These are phyloP conservation scores for Xerocomus spinulosus DNA, from an alignment of 768 basidiomycete species.

Conservation along the genomic window DNA sequence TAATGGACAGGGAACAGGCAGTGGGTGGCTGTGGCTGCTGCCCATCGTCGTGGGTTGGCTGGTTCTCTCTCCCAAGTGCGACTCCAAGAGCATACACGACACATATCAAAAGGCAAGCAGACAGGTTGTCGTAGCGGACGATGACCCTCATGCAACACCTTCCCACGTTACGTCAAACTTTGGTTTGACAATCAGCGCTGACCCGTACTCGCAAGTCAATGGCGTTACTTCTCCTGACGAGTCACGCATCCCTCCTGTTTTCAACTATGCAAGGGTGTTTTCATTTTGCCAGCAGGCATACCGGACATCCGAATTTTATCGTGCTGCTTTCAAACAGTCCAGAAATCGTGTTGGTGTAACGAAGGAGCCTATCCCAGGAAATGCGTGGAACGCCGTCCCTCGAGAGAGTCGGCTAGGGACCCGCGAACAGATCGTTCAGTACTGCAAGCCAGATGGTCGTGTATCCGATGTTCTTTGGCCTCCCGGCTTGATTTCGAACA, in stretches of 20 bases:
- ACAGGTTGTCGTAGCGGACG: not conserved
- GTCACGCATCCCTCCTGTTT: constrained; percentile 20
- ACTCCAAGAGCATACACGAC: constrained; percentile 27
- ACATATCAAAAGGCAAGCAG: constrained; percentile 14
- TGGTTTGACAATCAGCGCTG: constrained; percentile 13
- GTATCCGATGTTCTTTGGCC: constrained; percentile 14
- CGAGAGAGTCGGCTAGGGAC: constrained; percentile 17
- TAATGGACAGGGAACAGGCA: constrained; percentile 31
- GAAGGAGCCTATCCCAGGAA: not conserved
- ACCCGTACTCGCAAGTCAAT: not conserved
- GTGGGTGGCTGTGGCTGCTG: constrained; percentile 43
- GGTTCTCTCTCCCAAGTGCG: constrained; percentile 38
- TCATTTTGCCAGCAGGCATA: too few relatives aligned
- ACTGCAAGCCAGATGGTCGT: constrained; percentile 13
- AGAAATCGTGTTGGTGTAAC: not conserved
- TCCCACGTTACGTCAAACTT: constrained; percentile 4
- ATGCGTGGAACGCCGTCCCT: constrained; percentile 5
- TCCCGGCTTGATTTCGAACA: constrained; percentile 19
- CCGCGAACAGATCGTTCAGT: constrained; percentile 12
- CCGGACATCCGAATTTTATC: too few relatives aligned
- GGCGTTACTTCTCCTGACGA: constrained; percentile 22
- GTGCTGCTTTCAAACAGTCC: too few relatives aligned
- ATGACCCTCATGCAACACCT: not conserved
- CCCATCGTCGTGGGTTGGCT: constrained; percentile 40
- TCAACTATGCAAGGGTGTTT: constrained; percentile 21